Evolutionary conservation across 129 eudicot genomes (phyloP).

Genomic region (Saussurea involucrata): DNA sequence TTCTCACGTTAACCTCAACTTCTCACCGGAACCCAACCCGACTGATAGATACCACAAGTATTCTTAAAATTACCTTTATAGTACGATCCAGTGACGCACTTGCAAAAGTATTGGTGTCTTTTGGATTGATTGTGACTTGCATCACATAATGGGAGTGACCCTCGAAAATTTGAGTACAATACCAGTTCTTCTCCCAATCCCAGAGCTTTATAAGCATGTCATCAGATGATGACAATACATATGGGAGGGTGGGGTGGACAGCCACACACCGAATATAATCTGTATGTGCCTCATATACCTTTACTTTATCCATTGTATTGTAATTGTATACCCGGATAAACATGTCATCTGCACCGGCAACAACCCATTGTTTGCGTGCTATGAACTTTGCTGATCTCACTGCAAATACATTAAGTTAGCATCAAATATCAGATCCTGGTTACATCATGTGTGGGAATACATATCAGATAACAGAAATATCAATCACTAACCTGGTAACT

Average conservation of each 20-base stretch:
- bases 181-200: slow-evolving; percentile 99
- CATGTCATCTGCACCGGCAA: slow-evolving; percentile 99
- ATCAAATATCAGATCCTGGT: slow-evolving; percentile 3
- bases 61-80: slow-evolving; percentile 59
- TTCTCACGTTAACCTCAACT: too few relatives aligned
- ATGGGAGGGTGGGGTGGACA: slow-evolving; percentile 96
- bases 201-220: slow-evolving; percentile 98
- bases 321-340: slow-evolving; percentile 92
- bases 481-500: slow-evolving; percentile 65
- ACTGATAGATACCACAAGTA: not conserved
- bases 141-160: slow-evolving; percentile 98
- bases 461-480: slow-evolving; percentile 13
- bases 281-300: slow-evolving; percentile 87
- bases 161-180: slow-evolving; percentile 90
- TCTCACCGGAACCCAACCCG: too few relatives aligned
- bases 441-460: not conserved
- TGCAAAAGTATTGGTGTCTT: slow-evolving; percentile 91
- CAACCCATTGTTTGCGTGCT: slow-evolving; percentile 96
- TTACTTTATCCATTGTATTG: slow-evolving; percentile 96
- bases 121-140: slow-evolving; percentile 97
- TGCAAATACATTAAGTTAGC: slow-evolving; percentile 31
- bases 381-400: slow-evolving; percentile 94
- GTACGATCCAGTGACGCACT: slow-evolving; percentile 99
- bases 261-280: slow-evolving; percentile 95
- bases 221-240: slow-evolving; percentile 94